Base-by-base conservation (phyloP, 148 eudicot genomes). In the Dysphania ambrosioides region DNA sequence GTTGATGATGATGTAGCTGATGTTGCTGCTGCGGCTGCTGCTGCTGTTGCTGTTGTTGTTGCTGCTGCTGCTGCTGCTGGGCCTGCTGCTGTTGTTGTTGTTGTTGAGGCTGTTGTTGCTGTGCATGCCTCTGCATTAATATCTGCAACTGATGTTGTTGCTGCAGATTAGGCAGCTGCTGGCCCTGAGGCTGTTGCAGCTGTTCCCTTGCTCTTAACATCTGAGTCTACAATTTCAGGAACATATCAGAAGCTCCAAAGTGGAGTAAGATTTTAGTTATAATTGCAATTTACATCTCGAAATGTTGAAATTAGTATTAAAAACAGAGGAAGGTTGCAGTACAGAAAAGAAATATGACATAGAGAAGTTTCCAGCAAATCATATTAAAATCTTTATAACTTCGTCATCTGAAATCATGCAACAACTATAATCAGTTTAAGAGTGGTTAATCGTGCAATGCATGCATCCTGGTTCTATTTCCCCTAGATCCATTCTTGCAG, bases 131-230 rank as follows among this genome's bases (percentile, higher is more conserved):
- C 42, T 85, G 92, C 73, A 86, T 34, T 15, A 83, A 60, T 31
- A 80, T 79, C 38, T 87, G 90, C 71, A 80, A 55, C 61, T 84
- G 89, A 63, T 84, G 93, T 53, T 84, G 89, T 63, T 86, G 90
- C 15, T 79, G 83, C 53, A 80, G 72, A 32, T 85, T 86, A 42
- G 74, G 85, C 31, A 79, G 81, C 57, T 82, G 87, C 23, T 75
- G 81, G 31, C 78, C 82, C 76, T 79, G 92, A 27, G 86, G 85
- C 51, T 84, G 90, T 67, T 85, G 89, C 56, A 84, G 91, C 64
- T 88, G 95, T 60, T 90, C 96, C 67, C 96, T 85, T 31, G 89
- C 88, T 79, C 88, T 88, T 40, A 88, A 60, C 68, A 84, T 40
- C 81, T 87, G 96, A 76, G 92, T 87, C 92, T 88, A 79, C 70